These are phyloP conservation scores for Kwoniella botswanensis DNA, from an alignment of 768 basidiomycete species.

Conservation along the genomic window DNA sequence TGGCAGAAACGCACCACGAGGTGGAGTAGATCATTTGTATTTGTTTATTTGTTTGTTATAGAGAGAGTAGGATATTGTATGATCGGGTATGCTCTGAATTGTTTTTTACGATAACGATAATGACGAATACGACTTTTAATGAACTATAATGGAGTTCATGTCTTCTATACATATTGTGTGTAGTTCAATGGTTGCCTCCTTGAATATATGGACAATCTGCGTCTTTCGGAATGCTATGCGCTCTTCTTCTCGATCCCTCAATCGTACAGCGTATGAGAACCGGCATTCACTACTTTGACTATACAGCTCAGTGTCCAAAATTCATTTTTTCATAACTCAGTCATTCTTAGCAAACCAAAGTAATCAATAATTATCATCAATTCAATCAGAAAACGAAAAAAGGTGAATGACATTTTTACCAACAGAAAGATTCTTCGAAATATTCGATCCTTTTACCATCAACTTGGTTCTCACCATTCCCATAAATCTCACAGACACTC, in stretches of 20 bases:
- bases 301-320: no score
- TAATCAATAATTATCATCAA: no score
- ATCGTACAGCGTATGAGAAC: no score
- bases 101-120: background rate
- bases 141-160: background rate
- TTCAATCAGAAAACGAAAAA: no score
- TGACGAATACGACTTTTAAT: background rate
- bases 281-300: no score
- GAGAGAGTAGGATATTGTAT: background rate
- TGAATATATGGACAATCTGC: no score
- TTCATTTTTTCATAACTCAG: no score
- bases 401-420: conserved; percentile 21
- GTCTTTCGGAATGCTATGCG: no score
- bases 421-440: conserved; percentile 39
- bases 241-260: no score
- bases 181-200: no score
- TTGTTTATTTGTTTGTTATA: background rate
- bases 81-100: no score
- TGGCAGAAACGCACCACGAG: background rate
- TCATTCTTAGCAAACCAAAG: no score
- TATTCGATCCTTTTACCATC: conserved; percentile 29
- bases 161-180: background rate
- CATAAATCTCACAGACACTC: conserved; percentile 25
- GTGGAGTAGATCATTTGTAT: background rate
- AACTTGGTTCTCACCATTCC: conserved; percentile 25